Evolutionary conservation across 768 basidiomycete species (phyloP).

Genomic region (Lentinula sp.): DNA sequence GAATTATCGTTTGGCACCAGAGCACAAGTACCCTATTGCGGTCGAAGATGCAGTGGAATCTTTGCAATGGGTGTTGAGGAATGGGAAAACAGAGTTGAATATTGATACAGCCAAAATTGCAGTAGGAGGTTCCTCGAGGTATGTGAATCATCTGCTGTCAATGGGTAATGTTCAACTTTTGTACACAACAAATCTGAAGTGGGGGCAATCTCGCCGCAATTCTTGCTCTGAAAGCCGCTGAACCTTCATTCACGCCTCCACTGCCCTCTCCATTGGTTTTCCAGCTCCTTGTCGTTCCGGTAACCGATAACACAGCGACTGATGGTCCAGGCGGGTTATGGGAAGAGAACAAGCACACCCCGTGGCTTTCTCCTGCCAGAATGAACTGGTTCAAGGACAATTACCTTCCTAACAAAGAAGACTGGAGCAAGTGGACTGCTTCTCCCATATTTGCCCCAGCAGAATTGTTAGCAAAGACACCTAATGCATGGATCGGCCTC

Average conservation of each 20-base stretch:
- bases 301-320: conserved; percentile 64
- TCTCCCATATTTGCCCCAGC: conserved; percentile 69
- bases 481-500: conserved; percentile 57
- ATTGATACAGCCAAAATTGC: conserved; percentile 52
- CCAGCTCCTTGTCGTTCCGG: conserved; percentile 67
- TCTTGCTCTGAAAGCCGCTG: conserved; percentile 55
- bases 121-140: conserved; percentile 74
- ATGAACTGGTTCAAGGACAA: conserved; percentile 73
- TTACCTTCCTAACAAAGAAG: conserved; percentile 59
- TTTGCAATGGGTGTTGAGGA: conserved; percentile 50
- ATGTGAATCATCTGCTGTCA: conserved; percentile 5
- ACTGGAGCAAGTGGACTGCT: conserved; percentile 60
- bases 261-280: conserved; percentile 42
- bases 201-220: conserved; percentile 69
- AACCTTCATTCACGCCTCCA: conserved; percentile 29
- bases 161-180: neutral
- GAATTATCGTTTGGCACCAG: conserved; percentile 69
- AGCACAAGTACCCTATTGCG: conserved; percentile 64
- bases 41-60: conserved; percentile 68
- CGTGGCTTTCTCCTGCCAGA: conserved; percentile 53
- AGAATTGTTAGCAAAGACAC: conserved; percentile 41
- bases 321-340: conserved; percentile 35
- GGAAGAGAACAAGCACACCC: conserved; percentile 50
- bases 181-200: conserved; percentile 23
- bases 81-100: conserved; percentile 40